Evolutionary conservation across 176 grass and related monocot species (phyloP).

Genomic region (Rhynchospora pubera): DNA sequence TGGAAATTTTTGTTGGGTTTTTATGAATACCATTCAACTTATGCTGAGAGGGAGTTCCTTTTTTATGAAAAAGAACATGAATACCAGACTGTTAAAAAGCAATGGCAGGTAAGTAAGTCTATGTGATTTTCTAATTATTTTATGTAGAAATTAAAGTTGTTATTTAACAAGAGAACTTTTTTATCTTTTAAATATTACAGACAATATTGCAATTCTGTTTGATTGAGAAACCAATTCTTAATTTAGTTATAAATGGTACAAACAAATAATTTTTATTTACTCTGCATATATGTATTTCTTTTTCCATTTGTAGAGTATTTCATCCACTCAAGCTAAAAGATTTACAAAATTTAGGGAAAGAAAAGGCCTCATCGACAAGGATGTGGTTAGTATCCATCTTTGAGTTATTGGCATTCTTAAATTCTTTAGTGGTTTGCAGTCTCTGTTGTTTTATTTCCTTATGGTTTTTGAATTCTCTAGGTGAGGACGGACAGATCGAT

Average conservation of each 20-base stretch:
- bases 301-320: conserved; percentile 70
- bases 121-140: conserved; percentile 1
- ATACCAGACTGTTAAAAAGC: conserved; percentile 84
- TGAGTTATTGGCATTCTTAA: neutral
- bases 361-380: conserved; percentile 97
- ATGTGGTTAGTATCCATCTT: conserved; percentile 68
- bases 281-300: conserved; percentile 8
- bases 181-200: neutral
- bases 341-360: conserved; percentile 98
- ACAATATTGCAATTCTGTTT: neutral
- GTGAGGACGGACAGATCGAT: conserved; percentile 96
- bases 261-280: neutral
- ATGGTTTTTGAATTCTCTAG: conserved; percentile 39
- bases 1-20: conserved; percentile 97
- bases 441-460: conserved; percentile 20
- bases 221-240: neutral
- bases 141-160: neutral
- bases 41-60: conserved; percentile 86
- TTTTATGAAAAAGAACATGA: conserved; percentile 59
- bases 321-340: conserved; percentile 80
- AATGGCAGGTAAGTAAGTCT: conserved; percentile 75
- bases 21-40: conserved; percentile 95
- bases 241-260: neutral
- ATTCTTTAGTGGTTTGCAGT: conserved; percentile 21
- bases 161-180: neutral